These are phyloP conservation scores for Nigrograna mackinnonii DNA, from an alignment of 2,329 filamentous ascomycete genomes.

Conservation along the genomic window DNA sequence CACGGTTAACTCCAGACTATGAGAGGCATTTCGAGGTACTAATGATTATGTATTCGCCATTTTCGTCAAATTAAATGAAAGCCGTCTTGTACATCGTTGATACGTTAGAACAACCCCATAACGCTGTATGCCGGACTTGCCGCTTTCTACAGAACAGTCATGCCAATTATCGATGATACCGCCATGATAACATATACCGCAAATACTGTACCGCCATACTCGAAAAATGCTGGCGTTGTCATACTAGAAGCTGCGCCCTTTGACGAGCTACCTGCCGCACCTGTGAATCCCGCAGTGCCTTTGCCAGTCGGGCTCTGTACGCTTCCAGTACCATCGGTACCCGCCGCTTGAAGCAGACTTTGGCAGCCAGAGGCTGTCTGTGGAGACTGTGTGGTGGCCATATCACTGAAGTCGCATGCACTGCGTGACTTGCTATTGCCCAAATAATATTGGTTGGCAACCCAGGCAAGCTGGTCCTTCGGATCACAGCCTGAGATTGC, in stretches of 20 bases:
- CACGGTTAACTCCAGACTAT: no score
- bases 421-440: slow-evolving; percentile 49
- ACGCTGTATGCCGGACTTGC: no score
- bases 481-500: slow-evolving; percentile 75
- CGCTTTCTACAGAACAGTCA: slow-evolving; percentile 12
- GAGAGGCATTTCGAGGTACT: no score
- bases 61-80: no score
- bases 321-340: slow-evolving; percentile 59
- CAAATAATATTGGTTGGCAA: slow-evolving; percentile 71
- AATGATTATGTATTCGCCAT: no score
- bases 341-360: slow-evolving; percentile 63
- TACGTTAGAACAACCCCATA: no score
- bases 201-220: slow-evolving; percentile 24
- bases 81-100: no score
- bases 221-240: slow-evolving; percentile 24
- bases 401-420: slow-evolving; percentile 73
- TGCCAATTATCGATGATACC: slow-evolving; percentile 25
- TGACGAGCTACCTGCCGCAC: slow-evolving; percentile 13
- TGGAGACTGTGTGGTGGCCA: slow-evolving; percentile 60
- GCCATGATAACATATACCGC: slow-evolving; percentile 22
- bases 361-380: slow-evolving; percentile 58
- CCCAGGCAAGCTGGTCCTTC: slow-evolving; percentile 72
- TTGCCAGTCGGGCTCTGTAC: slow-evolving; percentile 44
- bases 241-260: slow-evolving; percentile 24
- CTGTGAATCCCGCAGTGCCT: slow-evolving; percentile 20